Percentiles rank a stretch among this genome's conserved stretches.
Conservation (phyloP, 129 eudicot species). For the Silybum marianum region DNA sequence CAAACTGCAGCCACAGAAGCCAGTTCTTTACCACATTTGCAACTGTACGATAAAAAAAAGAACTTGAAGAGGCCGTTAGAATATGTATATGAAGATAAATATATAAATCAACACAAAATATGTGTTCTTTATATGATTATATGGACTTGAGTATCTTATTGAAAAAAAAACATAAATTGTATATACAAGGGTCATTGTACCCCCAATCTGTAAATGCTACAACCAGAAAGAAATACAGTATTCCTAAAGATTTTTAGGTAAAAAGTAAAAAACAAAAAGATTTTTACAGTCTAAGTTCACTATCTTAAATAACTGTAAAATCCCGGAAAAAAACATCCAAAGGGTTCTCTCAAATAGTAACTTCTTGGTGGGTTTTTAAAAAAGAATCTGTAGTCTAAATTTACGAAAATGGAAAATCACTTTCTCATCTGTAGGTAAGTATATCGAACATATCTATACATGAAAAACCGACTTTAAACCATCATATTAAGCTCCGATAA, state of each 20-base stretch:
- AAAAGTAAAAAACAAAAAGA: constrained; percentile 25
- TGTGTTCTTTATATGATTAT: neutral
- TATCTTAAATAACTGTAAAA: constrained; percentile 39
- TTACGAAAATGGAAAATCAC: constrained; percentile 26
- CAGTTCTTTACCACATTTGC: constrained; percentile 6
- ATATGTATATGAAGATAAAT: neutral
- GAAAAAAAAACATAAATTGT: constrained; percentile 36
- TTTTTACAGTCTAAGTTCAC: constrained; percentile 49
- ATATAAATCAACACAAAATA: neutral
- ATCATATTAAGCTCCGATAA: constrained; percentile 57
- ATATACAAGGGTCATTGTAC: constrained; percentile 62
- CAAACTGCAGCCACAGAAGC: neutral
- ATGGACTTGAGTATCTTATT: constrained; percentile 29
- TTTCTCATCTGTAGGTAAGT: constrained; percentile 38
- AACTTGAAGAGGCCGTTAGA: neutral
- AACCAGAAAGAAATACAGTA: constrained; percentile 44
- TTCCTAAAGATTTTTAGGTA: constrained; percentile 24
- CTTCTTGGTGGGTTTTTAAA: constrained; percentile 37
- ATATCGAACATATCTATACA: constrained; percentile 51
- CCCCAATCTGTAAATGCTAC: constrained; percentile 55
- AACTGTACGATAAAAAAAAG: neutral
- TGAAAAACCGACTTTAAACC: constrained; percentile 49
- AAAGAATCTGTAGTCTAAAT: constrained; percentile 53
- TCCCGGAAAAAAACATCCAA: constrained; percentile 20
- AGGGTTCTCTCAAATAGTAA: constrained; percentile 36